Percentiles rank a stretch among this genome's conserved stretches.
Evolutionary conservation across 805 yeast species (phyloP).

Genomic region (Brettanomyces custersianus): DNA sequence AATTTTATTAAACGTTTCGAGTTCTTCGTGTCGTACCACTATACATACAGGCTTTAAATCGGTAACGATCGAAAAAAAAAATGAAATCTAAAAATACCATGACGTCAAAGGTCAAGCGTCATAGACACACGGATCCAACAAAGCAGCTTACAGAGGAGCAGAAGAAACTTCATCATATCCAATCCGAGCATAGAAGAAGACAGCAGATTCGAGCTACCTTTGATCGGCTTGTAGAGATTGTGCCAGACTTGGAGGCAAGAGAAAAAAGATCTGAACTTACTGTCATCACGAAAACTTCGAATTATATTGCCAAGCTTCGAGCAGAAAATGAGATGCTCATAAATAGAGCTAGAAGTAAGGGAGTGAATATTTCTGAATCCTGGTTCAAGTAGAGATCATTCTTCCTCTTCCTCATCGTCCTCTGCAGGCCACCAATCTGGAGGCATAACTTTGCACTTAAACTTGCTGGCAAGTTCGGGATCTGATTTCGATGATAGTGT

Average conservation of each 20-base stretch:
- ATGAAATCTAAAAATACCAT: neutral
- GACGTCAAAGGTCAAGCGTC: neutral
- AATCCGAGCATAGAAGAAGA: constrained; percentile 75
- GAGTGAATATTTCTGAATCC: constrained; percentile 31
- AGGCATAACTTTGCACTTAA: constrained; percentile 41
- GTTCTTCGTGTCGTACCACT: too few relatives aligned
- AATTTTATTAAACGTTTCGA: too few relatives aligned
- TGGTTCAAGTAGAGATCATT: constrained; percentile 8
- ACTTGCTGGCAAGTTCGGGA: constrained; percentile 13
- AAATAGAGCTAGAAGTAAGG: constrained; percentile 30
- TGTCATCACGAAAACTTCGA: constrained; percentile 50
- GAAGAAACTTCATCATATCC: constrained; percentile 27
- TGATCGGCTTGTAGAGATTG: constrained; percentile 62
- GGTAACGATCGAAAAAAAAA: neutral
- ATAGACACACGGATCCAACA: constrained; percentile 4
- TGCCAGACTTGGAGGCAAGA: constrained; percentile 59
- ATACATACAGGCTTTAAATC: too few relatives aligned
- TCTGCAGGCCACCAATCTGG: constrained; percentile 75
- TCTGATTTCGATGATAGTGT: constrained; percentile 10
- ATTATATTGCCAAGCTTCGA: constrained; percentile 43
- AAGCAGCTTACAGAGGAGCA: constrained; percentile 22
- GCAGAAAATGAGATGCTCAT: constrained; percentile 40
- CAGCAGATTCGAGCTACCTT: constrained; percentile 79
- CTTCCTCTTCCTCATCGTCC: constrained; percentile 7
- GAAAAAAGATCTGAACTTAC: constrained; percentile 78